Evolutionary conservation across 345 rosid genomes (phyloP).

Genomic region (Kandelia obovata): DNA sequence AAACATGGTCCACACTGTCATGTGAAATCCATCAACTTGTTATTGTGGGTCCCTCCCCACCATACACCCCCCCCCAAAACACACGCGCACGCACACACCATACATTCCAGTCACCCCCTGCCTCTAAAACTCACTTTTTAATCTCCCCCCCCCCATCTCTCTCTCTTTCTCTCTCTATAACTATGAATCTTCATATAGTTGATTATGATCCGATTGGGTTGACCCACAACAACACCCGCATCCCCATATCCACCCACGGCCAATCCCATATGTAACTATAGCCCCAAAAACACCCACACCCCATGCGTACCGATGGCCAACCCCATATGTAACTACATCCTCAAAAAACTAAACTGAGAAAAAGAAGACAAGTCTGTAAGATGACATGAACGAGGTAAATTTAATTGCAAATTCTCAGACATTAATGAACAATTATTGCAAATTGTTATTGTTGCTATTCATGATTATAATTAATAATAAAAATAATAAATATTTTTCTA

Average conservation of each 20-base stretch:
- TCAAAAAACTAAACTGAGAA: too few relatives aligned
- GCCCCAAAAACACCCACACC: slow-evolving; percentile 15
- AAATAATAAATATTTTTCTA: too few relatives aligned
- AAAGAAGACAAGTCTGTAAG: too few relatives aligned
- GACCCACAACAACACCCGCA: slow-evolving; percentile 31
- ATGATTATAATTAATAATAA: too few relatives aligned
- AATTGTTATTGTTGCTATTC: too few relatives aligned
- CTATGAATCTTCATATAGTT: slow-evolving; percentile 36
- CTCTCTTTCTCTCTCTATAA: neutral
- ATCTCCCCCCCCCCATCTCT: too few relatives aligned
- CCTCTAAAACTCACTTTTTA: neutral
- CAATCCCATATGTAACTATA: neutral
- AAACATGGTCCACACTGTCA: slow-evolving; percentile 46
- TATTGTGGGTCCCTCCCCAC: slow-evolving; percentile 31
- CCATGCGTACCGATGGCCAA: neutral
- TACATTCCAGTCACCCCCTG: neutral
- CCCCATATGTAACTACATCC: neutral
- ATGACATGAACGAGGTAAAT: too few relatives aligned
- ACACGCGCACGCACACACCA: slow-evolving; percentile 18
- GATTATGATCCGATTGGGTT: slow-evolving; percentile 14
- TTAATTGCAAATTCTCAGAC: too few relatives aligned
- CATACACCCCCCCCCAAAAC: slow-evolving; percentile 28
- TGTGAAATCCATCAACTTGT: slow-evolving; percentile 82
- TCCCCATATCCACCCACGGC: slow-evolving; percentile 6
- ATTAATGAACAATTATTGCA: too few relatives aligned